Conservation (phyloP, 768 basidiomycete species). For the Cyclocybe cylindracea region DNA sequence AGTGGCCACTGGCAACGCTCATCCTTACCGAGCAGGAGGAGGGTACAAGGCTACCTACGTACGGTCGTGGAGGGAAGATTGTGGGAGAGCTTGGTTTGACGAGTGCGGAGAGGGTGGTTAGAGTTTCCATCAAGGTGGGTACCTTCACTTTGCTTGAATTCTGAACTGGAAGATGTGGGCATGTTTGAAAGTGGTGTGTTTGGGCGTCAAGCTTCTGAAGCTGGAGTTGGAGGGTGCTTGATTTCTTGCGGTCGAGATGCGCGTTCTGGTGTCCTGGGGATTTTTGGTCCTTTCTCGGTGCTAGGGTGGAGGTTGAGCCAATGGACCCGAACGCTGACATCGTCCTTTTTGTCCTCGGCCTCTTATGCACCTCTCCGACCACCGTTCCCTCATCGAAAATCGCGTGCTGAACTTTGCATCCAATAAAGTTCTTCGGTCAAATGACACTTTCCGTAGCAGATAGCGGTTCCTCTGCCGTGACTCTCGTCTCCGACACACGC, state of each 20-base stretch:
- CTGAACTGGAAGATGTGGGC: not conserved
- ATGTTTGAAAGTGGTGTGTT: not conserved
- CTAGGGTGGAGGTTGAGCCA: no score
- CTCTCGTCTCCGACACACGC: constrained; percentile 28
- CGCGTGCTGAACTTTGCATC: constrained; percentile 6
- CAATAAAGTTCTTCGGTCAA: constrained; percentile 34
- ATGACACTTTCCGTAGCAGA: constrained; percentile 36
- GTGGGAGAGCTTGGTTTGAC: constrained; percentile 37
- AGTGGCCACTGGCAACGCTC: constrained; percentile 35
- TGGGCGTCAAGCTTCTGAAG: no score
- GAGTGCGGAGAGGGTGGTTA: constrained; percentile 26
- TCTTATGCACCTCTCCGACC: not conserved
- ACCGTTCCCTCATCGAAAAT: not conserved
- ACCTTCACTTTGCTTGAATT: not conserved
- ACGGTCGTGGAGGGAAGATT: constrained; percentile 34
- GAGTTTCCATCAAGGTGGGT: constrained; percentile 39
- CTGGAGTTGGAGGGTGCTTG: no score
- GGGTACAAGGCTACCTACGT: constrained; percentile 29
- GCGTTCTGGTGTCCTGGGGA: no score
- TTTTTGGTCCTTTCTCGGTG: no score
- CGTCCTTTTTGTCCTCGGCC: no score
- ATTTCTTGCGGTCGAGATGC: no score
- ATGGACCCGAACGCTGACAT: no score
- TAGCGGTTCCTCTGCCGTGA: constrained; percentile 27
- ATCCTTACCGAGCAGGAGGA: constrained; percentile 39